A percentile compares a stretch with the other conserved stretches of the same genome.
These are phyloP conservation scores for Ilyonectria mors-panacis DNA, from an alignment of 2,329 filamentous ascomycete species.

Conservation along the genomic window DNA sequence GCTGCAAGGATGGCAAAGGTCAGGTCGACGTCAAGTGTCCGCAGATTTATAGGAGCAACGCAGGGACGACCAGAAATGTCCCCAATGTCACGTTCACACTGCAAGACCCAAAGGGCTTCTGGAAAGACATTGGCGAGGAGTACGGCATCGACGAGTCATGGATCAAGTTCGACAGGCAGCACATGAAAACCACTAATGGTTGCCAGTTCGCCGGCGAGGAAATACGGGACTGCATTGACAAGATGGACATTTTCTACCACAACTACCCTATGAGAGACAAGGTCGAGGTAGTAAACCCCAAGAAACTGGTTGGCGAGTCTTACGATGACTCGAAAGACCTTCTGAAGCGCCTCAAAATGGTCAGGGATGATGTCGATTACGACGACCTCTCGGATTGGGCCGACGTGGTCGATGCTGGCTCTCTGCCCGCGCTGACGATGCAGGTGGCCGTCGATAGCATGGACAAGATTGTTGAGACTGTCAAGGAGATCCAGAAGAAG, in stretches of 20 bases:
- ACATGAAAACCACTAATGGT: constrained; percentile 21
- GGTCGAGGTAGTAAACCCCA: constrained; percentile 39
- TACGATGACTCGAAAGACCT: constrained; percentile 26
- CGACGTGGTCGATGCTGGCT: constrained; percentile 29
- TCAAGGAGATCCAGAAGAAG: too few relatives aligned
- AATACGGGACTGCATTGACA: constrained; percentile 25
- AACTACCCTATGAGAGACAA: constrained; percentile 34
- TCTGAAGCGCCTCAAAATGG: constrained; percentile 12
- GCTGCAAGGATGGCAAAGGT: too few relatives aligned
- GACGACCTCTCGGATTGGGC: neutral
- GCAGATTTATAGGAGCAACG: too few relatives aligned
- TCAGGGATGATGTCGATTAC: constrained; percentile 11
- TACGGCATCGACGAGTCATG: constrained; percentile 27
- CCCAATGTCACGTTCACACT: too few relatives aligned
- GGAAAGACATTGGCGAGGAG: too few relatives aligned
- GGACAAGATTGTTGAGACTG: too few relatives aligned
- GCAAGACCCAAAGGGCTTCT: too few relatives aligned
- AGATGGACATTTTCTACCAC: constrained; percentile 28
- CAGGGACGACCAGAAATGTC: too few relatives aligned
- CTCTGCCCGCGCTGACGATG: constrained; percentile 43
- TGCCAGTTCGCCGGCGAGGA: constrained; percentile 29
- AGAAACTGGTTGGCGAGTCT: constrained; percentile 39
- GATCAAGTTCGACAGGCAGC: constrained; percentile 32
- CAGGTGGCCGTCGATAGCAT: neutral
- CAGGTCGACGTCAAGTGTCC: too few relatives aligned